Base-by-base conservation (phyloP, 192 early-diverging fungal species). In the Geosiphon pyriformis region DNA sequence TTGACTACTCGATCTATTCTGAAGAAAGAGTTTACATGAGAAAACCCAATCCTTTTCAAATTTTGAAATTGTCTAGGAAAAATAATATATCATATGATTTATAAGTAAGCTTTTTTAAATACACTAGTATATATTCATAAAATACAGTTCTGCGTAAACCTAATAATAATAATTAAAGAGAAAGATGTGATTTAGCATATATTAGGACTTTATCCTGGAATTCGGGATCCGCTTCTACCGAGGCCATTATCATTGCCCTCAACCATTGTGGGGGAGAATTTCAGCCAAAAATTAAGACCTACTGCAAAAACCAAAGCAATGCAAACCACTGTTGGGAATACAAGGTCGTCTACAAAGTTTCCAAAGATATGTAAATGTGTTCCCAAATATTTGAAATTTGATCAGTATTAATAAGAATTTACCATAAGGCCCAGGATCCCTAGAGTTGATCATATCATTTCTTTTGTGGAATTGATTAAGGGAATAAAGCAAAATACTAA, bases 381-480 rank as follows among this genome's bases (percentile, higher is more conserved):
- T 50, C 2, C 26, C 7, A n/a, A 17, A 6, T 4, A 22, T 23
- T 34, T 18, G 15, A 25, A 33, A 53, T 42, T 15, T 27, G 1
- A 6, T 17, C 25, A 48, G 29, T 18, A 27, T 25, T 27, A 42
- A 18, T 27, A 12, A 52, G 26, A 20, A 59, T 65, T 62, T 74
- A 78, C 76, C 76, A 58, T 84, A 81, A 12, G 82, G 80, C 12
- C 79, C 85, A 47, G 82, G 72, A 34, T 75, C 81, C 61, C 86
- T 75, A 46, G 70, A 74, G 47, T 81, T 78, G 52, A 93, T 85
- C 77, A 88, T 81, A 42, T 80, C 74, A 8, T 83, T 78, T 15
- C 91, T 80, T 67, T 82, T 82, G 72, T 89, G 85, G 65, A 86
- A 90, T 18, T 90, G 74, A 62, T 82, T 81, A 62, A 89, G 75